A percentile compares a stretch with the other conserved stretches of the same genome.
Conservation (phyloP, 164 flowering plant species). For the Sedum album region DNA sequence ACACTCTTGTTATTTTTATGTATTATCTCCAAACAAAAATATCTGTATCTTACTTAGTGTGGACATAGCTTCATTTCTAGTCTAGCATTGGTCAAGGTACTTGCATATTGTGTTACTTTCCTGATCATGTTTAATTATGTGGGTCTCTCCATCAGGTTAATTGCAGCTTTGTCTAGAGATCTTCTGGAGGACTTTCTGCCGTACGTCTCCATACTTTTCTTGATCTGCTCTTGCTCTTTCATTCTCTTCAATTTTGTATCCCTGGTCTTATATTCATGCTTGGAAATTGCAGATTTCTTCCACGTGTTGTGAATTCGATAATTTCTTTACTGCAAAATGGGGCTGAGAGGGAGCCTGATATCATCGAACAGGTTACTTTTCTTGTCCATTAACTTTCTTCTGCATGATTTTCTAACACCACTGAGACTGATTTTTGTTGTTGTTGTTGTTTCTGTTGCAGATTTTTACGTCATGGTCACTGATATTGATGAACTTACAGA, state of each 20-base stretch:
- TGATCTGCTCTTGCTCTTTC: neutral
- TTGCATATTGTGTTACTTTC: neutral
- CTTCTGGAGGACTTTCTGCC: constrained; percentile 67
- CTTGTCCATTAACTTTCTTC: neutral
- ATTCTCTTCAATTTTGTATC: neutral
- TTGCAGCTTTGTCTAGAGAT: constrained; percentile 84
- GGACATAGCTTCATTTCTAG: neutral
- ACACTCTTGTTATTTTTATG: constrained; percentile 1
- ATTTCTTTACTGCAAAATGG: constrained; percentile 64
- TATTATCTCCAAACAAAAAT: too few relatives aligned
- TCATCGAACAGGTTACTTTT: constrained; percentile 66
- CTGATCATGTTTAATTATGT: neutral
- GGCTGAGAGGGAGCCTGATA: constrained; percentile 84
- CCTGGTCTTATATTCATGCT: neutral
- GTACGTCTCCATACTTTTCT: constrained; percentile 40
- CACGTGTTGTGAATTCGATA: constrained; percentile 37
- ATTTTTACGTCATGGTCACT: constrained; percentile 74
- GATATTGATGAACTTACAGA: constrained; percentile 73
- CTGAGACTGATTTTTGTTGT: neutral
- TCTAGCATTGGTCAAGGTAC: neutral
- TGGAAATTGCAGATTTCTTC: constrained; percentile 46
- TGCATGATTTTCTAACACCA: neutral
- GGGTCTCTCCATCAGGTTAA: constrained; percentile 41
- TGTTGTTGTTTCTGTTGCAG: constrained; percentile 52
- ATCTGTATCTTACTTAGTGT: too few relatives aligned